phyloP scores from a whole-genome alignment of 2,329 filamentous ascomycete species.

The Tricladium varicosporioides region DNA sequence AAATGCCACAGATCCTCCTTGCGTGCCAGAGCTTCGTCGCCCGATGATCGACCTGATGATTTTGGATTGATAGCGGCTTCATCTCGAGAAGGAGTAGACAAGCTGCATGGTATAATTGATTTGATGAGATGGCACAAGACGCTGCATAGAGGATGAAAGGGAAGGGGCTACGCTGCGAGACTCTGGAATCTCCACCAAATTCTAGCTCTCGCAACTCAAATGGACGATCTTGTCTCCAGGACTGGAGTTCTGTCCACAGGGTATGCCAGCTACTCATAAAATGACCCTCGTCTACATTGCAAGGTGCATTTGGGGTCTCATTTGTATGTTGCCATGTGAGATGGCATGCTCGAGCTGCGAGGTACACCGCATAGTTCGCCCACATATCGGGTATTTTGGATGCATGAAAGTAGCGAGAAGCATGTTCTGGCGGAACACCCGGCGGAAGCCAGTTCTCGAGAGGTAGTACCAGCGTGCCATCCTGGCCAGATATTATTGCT shows the following conservation, averaged over 20 bases:
- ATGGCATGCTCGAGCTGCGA: constrained; percentile 51
- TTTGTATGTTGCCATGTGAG: constrained; percentile 49
- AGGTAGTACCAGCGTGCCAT: constrained; percentile 47
- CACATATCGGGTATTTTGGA: constrained; percentile 47
- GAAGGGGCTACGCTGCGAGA: background rate
- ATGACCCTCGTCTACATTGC: constrained; percentile 39
- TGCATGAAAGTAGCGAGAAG: too few species aligned
- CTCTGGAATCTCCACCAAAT: background rate
- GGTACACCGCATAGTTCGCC: constrained; percentile 58
- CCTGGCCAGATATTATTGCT: constrained; percentile 49
- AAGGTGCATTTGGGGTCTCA: constrained; percentile 45
- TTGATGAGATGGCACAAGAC: constrained; percentile 55
- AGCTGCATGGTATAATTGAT: constrained; percentile 56
- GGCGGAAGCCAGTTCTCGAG: constrained; percentile 48
- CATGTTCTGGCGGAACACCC: constrained; percentile 14
- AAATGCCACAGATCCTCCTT: constrained; percentile 54
- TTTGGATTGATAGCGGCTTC: constrained; percentile 40
- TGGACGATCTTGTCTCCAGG: constrained; percentile 47
- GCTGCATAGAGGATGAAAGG: constrained; percentile 47
- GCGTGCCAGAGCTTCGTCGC: constrained; percentile 53
- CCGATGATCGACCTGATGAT: constrained; percentile 23
- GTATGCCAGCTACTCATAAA: constrained; percentile 45
- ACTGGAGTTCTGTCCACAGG: constrained; percentile 49
- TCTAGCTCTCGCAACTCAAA: constrained; percentile 37
- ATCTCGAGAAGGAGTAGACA: constrained; percentile 50